Evolutionary conservation across 192 early-diverging fungal genomes (phyloP), one percentile per base, ranked within the genome.

Genomic region (Oehlia diaphana): DNA sequence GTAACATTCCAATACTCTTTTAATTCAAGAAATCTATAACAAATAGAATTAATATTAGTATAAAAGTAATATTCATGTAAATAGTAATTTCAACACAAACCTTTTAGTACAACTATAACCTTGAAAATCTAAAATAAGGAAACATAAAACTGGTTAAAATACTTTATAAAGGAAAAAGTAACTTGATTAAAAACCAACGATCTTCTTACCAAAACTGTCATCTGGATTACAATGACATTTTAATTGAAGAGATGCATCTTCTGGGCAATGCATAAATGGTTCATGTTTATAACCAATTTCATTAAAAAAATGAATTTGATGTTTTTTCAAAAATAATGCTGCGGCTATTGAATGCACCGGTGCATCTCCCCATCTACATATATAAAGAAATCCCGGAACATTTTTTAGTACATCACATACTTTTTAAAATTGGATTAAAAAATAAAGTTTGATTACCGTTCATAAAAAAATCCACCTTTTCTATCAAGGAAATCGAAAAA

Each of bases 381-480:
- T 47, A 71, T 76, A 73, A 69, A 74, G 19, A 44, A 8, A 9
- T 13, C 10, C 26, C 42, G 35, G 6, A 23, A 16, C 23, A 2
- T 23, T 44, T 80, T 31, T 42, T 31, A 14, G 8, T 31, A 26
- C 39, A 42, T 42, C 39, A 62, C 1, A 19, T 47, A 74, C 0
- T 16, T 26, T 14, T 58, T 5, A 8, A 70, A 31, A 77, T 19
- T 49, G 23, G 4, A 69, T 4, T 70, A 21, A 39, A 19, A 69
- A 8, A 39, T 39, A 37, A 37, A 10, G 10, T 19, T 21, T 39
- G 50, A 33, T 79, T 78, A 92, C 76, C 93, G 81, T 81, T 94
- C 93, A 80, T 96, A 96, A 77, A 91, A 96, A 85, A 96, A 96
- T 19, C 95, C 94, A 50, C 95, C 95, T 8, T 85, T 80, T 31